These are phyloP conservation scores for Cladosporium sp. DNA, from an alignment of 2,329 filamentous ascomycete genomes.

Conservation along the genomic window DNA sequence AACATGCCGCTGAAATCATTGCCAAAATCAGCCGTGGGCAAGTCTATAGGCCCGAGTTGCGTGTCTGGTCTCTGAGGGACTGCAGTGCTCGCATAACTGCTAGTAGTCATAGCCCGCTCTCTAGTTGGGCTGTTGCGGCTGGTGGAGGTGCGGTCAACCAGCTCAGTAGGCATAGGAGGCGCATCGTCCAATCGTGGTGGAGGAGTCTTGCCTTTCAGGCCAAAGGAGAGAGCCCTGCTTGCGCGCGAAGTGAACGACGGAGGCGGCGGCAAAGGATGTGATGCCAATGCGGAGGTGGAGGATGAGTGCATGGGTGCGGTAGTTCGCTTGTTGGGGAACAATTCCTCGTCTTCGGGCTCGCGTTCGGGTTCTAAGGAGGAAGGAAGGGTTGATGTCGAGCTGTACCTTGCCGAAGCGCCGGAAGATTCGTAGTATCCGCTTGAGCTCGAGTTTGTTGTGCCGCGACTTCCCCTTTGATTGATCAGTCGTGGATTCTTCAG, in stretches of 20 bases:
- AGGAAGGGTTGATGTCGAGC: slow-evolving; percentile 53
- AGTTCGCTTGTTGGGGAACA: slow-evolving; percentile 34
- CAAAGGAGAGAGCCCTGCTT: slow-evolving; percentile 52
- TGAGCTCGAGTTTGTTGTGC: slow-evolving; percentile 45
- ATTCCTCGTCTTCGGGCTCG: slow-evolving; percentile 31
- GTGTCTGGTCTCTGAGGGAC: slow-evolving; percentile 26
- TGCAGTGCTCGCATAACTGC: slow-evolving; percentile 39
- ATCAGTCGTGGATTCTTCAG: slow-evolving; percentile 28
- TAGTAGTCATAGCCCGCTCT: slow-evolving; percentile 39
- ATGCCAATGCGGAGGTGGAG: slow-evolving; percentile 33
- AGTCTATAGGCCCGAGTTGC: slow-evolving; percentile 18
- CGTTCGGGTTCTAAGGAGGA: slow-evolving; percentile 48
- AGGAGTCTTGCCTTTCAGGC: slow-evolving; percentile 30
- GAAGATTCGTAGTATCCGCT: slow-evolving; percentile 40
- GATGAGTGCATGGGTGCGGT: slow-evolving; percentile 37
- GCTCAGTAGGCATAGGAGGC: slow-evolving; percentile 2
- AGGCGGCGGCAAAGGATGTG: slow-evolving; percentile 27
- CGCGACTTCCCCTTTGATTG: slow-evolving; percentile 44
- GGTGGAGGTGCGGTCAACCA: slow-evolving; percentile 9
- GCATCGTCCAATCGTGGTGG: slow-evolving; percentile 6
- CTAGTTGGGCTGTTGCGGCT: slow-evolving; percentile 23
- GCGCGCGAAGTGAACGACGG: slow-evolving; percentile 38
- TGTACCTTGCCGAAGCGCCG: slow-evolving; percentile 47
- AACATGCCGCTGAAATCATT: slow-evolving; percentile 35
- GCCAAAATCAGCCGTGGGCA: slow-evolving; percentile 30